Base-by-base conservation (phyloP, 441 rosid species). In the Syzygium syzygioides region DNA sequence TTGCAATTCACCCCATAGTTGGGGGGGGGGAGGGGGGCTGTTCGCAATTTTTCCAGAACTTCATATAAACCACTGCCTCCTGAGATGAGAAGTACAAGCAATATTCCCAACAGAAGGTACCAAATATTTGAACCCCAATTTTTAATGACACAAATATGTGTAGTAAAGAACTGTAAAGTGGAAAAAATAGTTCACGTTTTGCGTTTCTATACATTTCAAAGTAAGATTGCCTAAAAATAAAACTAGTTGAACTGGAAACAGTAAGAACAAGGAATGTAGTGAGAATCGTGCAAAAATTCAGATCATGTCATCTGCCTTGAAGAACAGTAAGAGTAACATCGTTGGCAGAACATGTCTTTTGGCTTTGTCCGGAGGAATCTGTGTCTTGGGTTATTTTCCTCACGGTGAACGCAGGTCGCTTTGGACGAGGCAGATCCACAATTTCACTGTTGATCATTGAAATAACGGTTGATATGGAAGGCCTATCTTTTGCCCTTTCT, bases 401-500 rank as follows among this genome's bases (percentile, higher is more conserved):
- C 52, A 14, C 88, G 4, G 79, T 88, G 85, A 90, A 90, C 9
- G 90, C 91, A 7, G 91, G 91, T 85, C 53, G 87, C 89, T 90
- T 92, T 19, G 93, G 94, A 45, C 80, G 4, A 6, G 92, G 96
- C 89, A 91, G 95, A 76, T 92, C 89, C 86, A 86, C 87, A 79
- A 86, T 93, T 86, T 95, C 94, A n/a, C 92, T 92, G 7, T 90
- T 93, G 20, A 95, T 91, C 97, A 95, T 95, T 30, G 92, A 92
- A 32, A 92, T 79, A 52, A 92, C 93, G 0, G 89, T 89, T 6
- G 92, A 86, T 86, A 94, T 92, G 71, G 88, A 88, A 4, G 96
- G 98, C 89, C 97, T 91, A 53, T 95, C 97, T 32, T 92, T 90
- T 4, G 91, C 92, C 37, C 87, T 88, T 79, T 94, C 93, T 89